Evolutionary conservation across 345 rosid genomes (phyloP).

Genomic region (Arabidopsis arenosa): DNA sequence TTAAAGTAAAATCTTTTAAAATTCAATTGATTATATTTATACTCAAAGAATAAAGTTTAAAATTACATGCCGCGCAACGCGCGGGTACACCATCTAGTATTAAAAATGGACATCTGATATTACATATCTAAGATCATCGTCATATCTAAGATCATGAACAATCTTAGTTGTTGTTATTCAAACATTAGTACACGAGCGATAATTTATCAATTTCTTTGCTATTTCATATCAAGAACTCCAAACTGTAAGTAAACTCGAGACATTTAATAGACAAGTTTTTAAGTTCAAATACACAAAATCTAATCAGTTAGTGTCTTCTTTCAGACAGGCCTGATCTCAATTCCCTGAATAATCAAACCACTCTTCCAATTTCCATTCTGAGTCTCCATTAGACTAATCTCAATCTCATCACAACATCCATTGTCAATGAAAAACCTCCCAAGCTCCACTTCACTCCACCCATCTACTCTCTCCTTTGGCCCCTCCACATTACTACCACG

Average conservation of each 20-base stretch:
- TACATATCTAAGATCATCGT: too few species aligned
- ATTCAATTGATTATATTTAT: too few species aligned
- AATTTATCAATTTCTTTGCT: not conserved
- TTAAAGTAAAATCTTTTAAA: too few species aligned
- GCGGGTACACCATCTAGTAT: too few species aligned
- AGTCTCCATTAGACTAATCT: conserved; percentile 53
- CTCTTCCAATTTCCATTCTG: conserved; percentile 56
- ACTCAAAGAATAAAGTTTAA: too few species aligned
- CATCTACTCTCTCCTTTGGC: conserved; percentile 61
- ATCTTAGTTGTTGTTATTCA: not conserved
- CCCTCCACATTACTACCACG: conserved; percentile 27
- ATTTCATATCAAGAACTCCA: not conserved
- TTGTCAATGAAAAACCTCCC: conserved; percentile 47
- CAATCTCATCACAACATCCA: conserved; percentile 46
- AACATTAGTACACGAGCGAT: not conserved
- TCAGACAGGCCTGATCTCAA: conserved; percentile 62
- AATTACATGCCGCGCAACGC: too few species aligned
- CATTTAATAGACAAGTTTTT: not conserved
- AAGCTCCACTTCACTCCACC: conserved; percentile 71
- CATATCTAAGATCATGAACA: not conserved
- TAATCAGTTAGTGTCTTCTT: conserved; percentile 2
- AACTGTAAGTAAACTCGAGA: not conserved
- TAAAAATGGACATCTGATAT: too few species aligned
- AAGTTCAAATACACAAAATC: not conserved
- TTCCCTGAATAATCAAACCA: conserved; percentile 64